These are phyloP conservation scores for Entomortierella chlamydospora DNA, from an alignment of 192 early-diverging fungal species.

Conservation along the genomic window DNA sequence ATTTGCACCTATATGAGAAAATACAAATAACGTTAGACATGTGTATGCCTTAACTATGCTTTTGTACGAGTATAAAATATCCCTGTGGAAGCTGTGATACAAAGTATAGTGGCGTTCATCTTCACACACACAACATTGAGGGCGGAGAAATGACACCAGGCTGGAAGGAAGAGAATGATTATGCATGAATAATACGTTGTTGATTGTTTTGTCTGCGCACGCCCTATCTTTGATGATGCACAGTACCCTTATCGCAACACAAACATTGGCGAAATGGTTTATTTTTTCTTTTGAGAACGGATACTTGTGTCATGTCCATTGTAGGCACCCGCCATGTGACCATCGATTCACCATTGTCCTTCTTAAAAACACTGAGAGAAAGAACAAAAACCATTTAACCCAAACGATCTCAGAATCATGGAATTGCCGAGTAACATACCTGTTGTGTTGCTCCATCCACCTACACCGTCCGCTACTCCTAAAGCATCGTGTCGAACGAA, in stretches of 20 bases:
- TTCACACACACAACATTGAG: too few species aligned
- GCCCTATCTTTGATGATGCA: background rate
- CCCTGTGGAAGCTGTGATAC: too few species aligned
- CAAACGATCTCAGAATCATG: too few species aligned
- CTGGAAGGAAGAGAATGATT: background rate
- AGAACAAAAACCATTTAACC: too few species aligned
- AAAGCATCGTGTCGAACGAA: constrained; percentile 88
- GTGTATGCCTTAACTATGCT: constrained; percentile 3
- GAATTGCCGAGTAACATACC: constrained; percentile 30
- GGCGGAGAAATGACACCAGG: background rate
- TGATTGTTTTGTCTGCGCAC: background rate
- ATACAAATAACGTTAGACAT: background rate
- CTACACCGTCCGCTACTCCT: constrained; percentile 96
- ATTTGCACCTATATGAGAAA: constrained; percentile 74
- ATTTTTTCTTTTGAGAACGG: too few species aligned
- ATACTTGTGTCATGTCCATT: too few species aligned
- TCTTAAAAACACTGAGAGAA: background rate
- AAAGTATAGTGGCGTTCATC: too few species aligned
- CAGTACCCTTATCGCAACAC: background rate
- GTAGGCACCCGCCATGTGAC: too few species aligned
- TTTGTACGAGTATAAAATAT: too few species aligned
- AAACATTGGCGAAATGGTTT: too few species aligned
- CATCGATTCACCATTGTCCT: too few species aligned
- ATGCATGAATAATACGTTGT: background rate
- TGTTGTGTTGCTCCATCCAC: constrained; percentile 86